Evolutionary conservation across 2,329 filamentous ascomycete species (phyloP).

Genomic region (Epichloe brachyelytri): DNA sequence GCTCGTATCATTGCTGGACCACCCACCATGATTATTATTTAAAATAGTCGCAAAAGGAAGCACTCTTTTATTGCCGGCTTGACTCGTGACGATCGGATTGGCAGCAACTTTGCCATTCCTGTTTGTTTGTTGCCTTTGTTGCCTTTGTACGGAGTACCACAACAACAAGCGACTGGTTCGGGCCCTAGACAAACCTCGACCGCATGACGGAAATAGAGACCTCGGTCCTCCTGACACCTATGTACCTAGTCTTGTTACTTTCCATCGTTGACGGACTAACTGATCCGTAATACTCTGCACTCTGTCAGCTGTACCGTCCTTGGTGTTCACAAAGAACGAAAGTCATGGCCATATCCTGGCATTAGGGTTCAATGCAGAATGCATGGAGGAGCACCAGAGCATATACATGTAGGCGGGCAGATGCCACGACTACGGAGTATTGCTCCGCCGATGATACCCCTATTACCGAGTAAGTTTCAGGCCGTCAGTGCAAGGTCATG

Average conservation of each 20-base stretch:
- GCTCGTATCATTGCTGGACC: too few relatives aligned
- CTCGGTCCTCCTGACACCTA: background rate
- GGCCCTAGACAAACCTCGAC: background rate
- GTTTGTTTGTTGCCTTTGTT: background rate
- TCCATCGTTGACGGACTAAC: background rate
- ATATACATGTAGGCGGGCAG: background rate
- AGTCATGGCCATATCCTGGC: background rate
- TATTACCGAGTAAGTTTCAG: background rate
- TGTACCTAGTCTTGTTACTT: background rate
- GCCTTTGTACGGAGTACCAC: background rate
- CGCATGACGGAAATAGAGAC: background rate
- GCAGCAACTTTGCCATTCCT: background rate
- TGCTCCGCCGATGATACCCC: too few relatives aligned
- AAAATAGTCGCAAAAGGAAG: background rate
- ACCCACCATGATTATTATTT: background rate
- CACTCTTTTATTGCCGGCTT: background rate
- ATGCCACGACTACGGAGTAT: background rate
- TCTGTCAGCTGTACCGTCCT: background rate
- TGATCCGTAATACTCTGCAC: background rate
- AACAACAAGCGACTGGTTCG: background rate
- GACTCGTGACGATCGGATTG: background rate
- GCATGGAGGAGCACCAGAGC: background rate
- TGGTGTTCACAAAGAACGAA: background rate
- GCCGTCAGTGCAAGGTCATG: background rate
- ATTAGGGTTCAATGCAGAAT: background rate